Conservation (phyloP, 2,329 filamentous ascomycete species). For the Gnomoniopsis sp. region DNA sequence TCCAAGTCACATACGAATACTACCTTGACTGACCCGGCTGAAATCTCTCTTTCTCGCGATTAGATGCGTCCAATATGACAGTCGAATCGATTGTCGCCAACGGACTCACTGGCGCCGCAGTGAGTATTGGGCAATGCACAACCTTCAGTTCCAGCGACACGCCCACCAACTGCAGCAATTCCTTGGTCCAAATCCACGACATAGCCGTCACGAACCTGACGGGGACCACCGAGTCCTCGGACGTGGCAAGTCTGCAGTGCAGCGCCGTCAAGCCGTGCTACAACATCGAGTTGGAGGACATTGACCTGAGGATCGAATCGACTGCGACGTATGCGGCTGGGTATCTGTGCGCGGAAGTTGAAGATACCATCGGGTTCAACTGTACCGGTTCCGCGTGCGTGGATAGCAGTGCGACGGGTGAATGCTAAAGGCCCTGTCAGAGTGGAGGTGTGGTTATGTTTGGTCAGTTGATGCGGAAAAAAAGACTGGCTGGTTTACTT, state of each 20-base stretch:
- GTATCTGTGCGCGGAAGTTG: conserved; percentile 11
- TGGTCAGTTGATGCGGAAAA: background rate
- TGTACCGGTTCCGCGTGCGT: conserved; percentile 12
- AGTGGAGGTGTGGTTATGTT: background rate
- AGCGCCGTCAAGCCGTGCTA: conserved; percentile 15
- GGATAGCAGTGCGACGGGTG: background rate
- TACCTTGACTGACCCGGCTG: no score
- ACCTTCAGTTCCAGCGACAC: conserved; percentile 23
- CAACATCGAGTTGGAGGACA: conserved; percentile 5
- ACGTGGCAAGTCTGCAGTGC: conserved; percentile 16
- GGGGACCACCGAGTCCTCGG: conserved; percentile 3
- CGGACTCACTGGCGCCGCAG: conserved; percentile 20
- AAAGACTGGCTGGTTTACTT: background rate
- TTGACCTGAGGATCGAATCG: background rate
- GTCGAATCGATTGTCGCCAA: conserved; percentile 13
- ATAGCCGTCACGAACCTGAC: conserved; percentile 15
- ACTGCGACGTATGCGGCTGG: conserved; percentile 1
- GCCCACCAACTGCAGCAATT: conserved; percentile 23
- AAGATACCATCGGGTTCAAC: conserved; percentile 4
- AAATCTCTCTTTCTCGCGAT: background rate
- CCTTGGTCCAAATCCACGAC: conserved; percentile 19
- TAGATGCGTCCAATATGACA: conserved; percentile 9
- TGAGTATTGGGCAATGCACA: conserved; percentile 23
- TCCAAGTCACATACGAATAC: background rate
- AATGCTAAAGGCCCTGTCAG: background rate